Base-by-base conservation (phyloP, 2,329 filamentous ascomycete genomes). In the Penicillium sp. region DNA sequence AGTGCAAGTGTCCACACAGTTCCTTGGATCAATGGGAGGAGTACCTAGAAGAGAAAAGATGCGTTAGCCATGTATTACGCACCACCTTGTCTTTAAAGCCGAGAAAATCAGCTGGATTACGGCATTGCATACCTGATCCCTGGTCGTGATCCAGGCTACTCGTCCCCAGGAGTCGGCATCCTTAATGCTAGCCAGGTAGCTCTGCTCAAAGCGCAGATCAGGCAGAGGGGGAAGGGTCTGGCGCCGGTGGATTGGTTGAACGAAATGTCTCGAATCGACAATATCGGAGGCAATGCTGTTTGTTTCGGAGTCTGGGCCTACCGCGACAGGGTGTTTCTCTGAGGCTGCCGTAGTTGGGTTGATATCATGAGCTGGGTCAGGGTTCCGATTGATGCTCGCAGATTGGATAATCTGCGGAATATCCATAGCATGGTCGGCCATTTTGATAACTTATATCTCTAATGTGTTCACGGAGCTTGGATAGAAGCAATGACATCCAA, bases 171-270 rank as follows among this genome's bases (percentile, higher is more conserved):
- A 86, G 61, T 94, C 84, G 34, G 91, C 91, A 52, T 84, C 81
- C 61, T 87, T 84, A 64, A 99, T 89, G 76, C 91, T 96, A 65
- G 89, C 88, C 51, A 99, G 82, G 74, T 99, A 99, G 80, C 92
- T 97, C 81, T 99, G 94, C 77, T 99, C 94, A 76, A 97, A 97
- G 40, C 94, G 85, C 62, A 99, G 79, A 76, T 99, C 94, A 4
- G 85, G 85, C 43, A 88, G 71, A 3, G 84, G 84, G 43, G 92
- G 91, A 68, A 97, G 82, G n/a, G 69, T 70, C 30, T 71, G 66
- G 13, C 72, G 70, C 14, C 75, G 71, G 11, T 69, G 62, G 4
- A 69, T 53, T 3, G 73, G 70, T 30, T 67, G 70, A 47, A 76
- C 63, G 30, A 70, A 68, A 7, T 67, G 69, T 41, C 60, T 67